Evolutionary conservation across 345 rosid species (phyloP).

Genomic region (Excoecaria agallocha): DNA sequence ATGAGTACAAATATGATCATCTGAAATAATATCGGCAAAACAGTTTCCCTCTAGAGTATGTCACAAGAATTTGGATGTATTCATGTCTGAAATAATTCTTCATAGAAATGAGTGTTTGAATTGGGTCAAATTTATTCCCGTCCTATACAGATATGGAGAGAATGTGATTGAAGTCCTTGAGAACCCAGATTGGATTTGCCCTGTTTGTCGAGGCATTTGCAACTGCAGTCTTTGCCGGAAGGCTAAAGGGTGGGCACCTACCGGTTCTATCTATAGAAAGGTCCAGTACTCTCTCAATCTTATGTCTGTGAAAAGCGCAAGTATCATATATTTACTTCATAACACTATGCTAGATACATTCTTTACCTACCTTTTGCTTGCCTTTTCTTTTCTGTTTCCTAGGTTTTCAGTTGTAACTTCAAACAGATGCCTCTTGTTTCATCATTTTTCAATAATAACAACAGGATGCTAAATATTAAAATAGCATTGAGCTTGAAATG

Average conservation of each 20-base stretch:
- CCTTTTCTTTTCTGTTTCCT: no score
- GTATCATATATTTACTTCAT: neutral
- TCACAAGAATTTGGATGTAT: neutral
- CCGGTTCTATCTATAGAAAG: constrained; percentile 32
- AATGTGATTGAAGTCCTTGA: constrained; percentile 33
- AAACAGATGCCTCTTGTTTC: neutral
- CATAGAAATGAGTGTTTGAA: neutral
- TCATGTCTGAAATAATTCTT: neutral
- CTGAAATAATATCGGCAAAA: neutral
- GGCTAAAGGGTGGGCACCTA: constrained; percentile 32
- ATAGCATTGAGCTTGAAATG: neutral
- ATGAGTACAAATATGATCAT: neutral
- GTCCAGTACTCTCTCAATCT: constrained; percentile 11
- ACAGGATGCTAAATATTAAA: neutral
- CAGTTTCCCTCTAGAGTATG: neutral
- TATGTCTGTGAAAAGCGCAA: neutral
- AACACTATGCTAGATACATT: neutral
- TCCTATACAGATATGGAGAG: constrained; percentile 38
- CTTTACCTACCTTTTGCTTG: neutral
- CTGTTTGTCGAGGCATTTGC: constrained; percentile 42
- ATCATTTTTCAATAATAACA: neutral
- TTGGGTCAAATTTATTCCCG: neutral
- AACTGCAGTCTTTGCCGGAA: constrained; percentile 37
- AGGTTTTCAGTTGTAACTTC: no score
- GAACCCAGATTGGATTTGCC: constrained; percentile 40